Evolutionary conservation across 257 asterid species (phyloP), one percentile per base, ranked within the genome.

Genomic region (Pogostemon cablin): DNA sequence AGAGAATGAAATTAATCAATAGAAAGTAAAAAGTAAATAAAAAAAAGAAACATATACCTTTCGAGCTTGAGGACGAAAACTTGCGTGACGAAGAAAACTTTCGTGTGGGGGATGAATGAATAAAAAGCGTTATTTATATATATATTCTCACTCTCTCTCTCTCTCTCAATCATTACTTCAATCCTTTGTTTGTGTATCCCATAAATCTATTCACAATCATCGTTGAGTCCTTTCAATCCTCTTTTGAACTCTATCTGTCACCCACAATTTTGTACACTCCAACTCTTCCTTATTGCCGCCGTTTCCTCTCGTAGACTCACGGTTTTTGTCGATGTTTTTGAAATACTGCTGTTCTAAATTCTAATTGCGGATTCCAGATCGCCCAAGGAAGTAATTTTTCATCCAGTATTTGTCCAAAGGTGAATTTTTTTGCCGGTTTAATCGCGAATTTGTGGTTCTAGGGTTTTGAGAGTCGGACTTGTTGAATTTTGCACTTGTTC

Each of bases 381-480:
- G 67, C 52, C 46, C 6, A 49, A 3, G 10, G 2, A 62, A 57
- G 52, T 60, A 61, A 55, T 25, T 15, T 74, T 61, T 4, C 62
- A 34, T 47, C 40, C 48, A 35, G 7, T 57, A 40, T 11, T 62
- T 34, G 47, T 47, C 9, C 1, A 56, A 41, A 67, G 70, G 76
- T 62, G 67, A 41, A 10, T 2, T 64, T 49, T 65, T 6, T 15
- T 61, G 6, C 17, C 50, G 48, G 9, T 69, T 65, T 44, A 71
- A 11, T 60, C 20, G 46, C 15, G 9, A 15, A 37, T 12, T 68
- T 41, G n/a, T 46, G 62, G 32, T 74, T 71, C 65, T 81, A 81
- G 78, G 82, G 82, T 71, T 81, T 71, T 54, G 32, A 25, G 32
- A 25, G 59, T 68, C 58, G 73, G 75, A 61, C 66, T 71, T 59